These are phyloP conservation scores for Coemansia sp. DNA, from an alignment of 192 early-diverging fungal genomes.

Conservation along the genomic window DNA sequence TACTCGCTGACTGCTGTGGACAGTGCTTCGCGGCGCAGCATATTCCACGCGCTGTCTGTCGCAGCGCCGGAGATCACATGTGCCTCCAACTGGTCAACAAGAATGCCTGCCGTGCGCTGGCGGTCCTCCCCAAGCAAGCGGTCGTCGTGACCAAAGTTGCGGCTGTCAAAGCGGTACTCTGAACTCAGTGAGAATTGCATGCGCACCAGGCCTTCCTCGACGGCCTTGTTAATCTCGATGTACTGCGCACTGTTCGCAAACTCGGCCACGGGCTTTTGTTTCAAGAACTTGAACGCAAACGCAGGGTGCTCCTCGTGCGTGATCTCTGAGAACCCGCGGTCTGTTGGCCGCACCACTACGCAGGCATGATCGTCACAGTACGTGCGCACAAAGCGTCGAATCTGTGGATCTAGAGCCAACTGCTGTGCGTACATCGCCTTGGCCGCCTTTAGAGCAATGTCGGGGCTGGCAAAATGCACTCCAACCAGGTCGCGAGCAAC, in stretches of 20 bases:
- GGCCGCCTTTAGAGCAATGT: conserved; percentile 55
- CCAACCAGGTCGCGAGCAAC: conserved; percentile 32
- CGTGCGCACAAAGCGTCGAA: conserved; percentile 72
- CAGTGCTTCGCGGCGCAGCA: conserved; percentile 64
- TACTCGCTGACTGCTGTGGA: conserved; percentile 62
- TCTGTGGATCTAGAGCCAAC: conserved; percentile 76
- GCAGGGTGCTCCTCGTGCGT: conserved; percentile 71
- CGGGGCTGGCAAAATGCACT: conserved; percentile 21
- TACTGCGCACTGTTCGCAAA: conserved; percentile 73
- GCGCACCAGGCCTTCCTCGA: conserved; percentile 66
- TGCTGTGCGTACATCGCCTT: conserved; percentile 70
- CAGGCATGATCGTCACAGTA: conserved; percentile 69
- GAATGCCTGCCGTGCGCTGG: conserved; percentile 20
- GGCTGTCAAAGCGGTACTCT: conserved; percentile 25
- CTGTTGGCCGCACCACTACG: conserved; percentile 76
- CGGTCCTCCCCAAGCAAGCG: conserved; percentile 26
- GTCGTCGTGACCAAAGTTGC: conserved; percentile 17
- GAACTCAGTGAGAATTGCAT: conserved; percentile 34
- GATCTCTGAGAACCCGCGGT: conserved; percentile 74
- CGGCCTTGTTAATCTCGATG: conserved; percentile 71
- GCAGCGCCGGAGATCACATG: conserved; percentile 10
- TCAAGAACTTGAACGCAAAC: conserved; percentile 83
- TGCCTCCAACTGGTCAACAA: conserved; percentile 21
- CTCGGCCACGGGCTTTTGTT: conserved; percentile 67
- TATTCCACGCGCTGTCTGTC: conserved; percentile 71